Percentiles rank a stretch among this genome's conserved stretches.
Conservation (phyloP, 176 grass and related monocot species). For the Paspalum notatum region DNA sequence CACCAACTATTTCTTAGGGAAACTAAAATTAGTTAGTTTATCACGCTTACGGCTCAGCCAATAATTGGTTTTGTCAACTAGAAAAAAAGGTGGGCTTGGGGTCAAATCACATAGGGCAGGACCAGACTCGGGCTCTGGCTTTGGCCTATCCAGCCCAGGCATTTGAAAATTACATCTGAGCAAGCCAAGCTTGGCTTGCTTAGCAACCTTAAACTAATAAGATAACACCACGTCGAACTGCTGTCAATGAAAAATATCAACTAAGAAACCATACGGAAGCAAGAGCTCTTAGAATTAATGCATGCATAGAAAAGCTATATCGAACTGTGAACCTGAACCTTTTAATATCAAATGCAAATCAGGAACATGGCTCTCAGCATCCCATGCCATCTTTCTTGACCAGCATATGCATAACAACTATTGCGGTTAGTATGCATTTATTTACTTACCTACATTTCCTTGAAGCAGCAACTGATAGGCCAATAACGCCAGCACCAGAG, state of each 20-base stretch:
- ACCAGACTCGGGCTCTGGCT: neutral
- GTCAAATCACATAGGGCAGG: slow-evolving; percentile 9
- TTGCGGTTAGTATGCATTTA: slow-evolving; percentile 20
- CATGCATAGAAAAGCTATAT: slow-evolving; percentile 25
- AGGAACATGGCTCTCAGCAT: neutral
- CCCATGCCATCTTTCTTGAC: neutral
- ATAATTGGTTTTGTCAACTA: neutral
- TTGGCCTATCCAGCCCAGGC: neutral
- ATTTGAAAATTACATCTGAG: slow-evolving; percentile 1
- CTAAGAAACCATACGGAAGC: neutral
- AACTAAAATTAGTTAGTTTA: neutral
- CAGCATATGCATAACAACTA: neutral
- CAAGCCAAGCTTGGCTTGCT: neutral
- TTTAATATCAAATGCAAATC: neutral
- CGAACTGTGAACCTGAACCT: neutral
- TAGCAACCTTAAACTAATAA: slow-evolving; percentile 27
- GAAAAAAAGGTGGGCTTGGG: neutral
- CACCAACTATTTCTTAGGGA: slow-evolving; percentile 22
- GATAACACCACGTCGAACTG: neutral
- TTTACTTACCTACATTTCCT: slow-evolving; percentile 80
- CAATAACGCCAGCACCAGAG: slow-evolving; percentile 88
- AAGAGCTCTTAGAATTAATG: slow-evolving; percentile 12
- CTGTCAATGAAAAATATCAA: neutral
- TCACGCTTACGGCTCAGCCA: neutral
- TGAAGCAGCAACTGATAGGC: slow-evolving; percentile 75